Base-by-base conservation (phyloP, 2,329 filamentous ascomycete genomes). In the Intubia oerlemansii region DNA sequence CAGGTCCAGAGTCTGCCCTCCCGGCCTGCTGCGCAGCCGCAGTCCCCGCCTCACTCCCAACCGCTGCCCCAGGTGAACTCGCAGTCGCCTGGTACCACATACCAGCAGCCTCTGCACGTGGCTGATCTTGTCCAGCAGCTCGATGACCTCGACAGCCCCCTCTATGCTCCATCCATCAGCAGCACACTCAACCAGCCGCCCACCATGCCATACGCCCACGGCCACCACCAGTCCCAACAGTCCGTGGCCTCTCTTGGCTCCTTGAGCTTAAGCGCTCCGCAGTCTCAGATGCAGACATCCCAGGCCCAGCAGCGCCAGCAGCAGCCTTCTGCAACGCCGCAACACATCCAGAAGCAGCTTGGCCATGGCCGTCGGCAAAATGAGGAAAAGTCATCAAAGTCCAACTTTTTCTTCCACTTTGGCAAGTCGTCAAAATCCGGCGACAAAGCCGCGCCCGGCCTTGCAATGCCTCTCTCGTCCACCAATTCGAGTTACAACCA, bases 371-470 rank as follows among this genome's bases (percentile, higher is more conserved):
- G 28, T 25, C 33, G 36, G 32, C 41, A 46, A 37, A 53, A 51
- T 40, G 50, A 46, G 38, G 50, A 47, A 29, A 57, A 54, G 38
- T 38, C 49, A n/a, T 49, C 53, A 33, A 60, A 56, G 41, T 52
- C 53, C 40, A 53, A 54, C 38, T 61, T 62, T 44, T 50, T 52
- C 32, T 60, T 61, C 40, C 53, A 57, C 42, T 62, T 62, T 43
- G 52, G 49, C 36, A 63, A 62, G 39, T 44, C 45, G 39, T 44
- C 45, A 14, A 46, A 51, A n/a, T n/a, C n/a, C n/a, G n/a, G n/a
- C n/a, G n/a, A n/a, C n/a, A n/a, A n/a, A n/a, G n/a, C n/a, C n/a
- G n/a, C n/a, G n/a, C n/a, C n/a, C n/a, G n/a, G n/a, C n/a, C n/a
- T n/a, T n/a, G n/a, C n/a, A n/a, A n/a, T n/a, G n/a, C n/a, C n/a